Percentiles rank a stretch among this genome's conserved stretches.
Conservation (phyloP, 176 grass and related monocot species). For the Tillandsia fasciculata region DNA sequence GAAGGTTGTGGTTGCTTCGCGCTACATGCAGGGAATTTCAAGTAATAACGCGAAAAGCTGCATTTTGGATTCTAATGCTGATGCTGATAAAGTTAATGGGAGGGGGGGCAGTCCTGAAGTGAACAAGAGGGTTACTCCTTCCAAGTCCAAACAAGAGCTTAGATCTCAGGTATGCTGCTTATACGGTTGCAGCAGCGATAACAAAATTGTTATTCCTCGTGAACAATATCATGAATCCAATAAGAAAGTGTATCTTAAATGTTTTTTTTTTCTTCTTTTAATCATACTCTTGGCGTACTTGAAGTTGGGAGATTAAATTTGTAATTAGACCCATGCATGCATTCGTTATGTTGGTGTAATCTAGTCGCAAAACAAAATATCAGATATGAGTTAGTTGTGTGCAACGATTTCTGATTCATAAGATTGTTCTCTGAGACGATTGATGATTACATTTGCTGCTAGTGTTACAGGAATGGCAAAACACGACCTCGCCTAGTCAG, state of each 20-base stretch:
- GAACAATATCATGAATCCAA: background rate
- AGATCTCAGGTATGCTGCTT: slow-evolving; percentile 61
- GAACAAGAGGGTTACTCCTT: slow-evolving; percentile 34
- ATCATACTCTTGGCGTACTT: background rate
- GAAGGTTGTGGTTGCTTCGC: slow-evolving; percentile 62
- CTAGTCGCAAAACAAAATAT: background rate
- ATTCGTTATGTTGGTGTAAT: background rate
- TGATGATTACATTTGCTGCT: slow-evolving; percentile 34
- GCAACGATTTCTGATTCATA: background rate
- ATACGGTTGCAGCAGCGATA: background rate
- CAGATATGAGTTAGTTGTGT: slow-evolving; percentile 1
- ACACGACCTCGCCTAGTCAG: slow-evolving; percentile 37
- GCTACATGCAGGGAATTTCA: slow-evolving; percentile 85
- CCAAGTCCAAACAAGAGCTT: slow-evolving; percentile 49
- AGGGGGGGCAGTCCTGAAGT: slow-evolving; percentile 29
- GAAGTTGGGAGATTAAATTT: background rate
- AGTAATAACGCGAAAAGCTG: slow-evolving; percentile 49
- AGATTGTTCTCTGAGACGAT: background rate
- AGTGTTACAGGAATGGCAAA: slow-evolving; percentile 57
- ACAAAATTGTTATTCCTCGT: background rate
- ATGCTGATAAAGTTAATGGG: slow-evolving; percentile 51
- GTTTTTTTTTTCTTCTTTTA: background rate
- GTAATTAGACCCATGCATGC: background rate
- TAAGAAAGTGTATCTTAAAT: background rate
- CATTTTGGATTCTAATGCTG: slow-evolving; percentile 42